These are phyloP conservation scores for Pythium aphanidermatum DNA, from an alignment of 352 stramenopile species.

Conservation along the genomic window DNA sequence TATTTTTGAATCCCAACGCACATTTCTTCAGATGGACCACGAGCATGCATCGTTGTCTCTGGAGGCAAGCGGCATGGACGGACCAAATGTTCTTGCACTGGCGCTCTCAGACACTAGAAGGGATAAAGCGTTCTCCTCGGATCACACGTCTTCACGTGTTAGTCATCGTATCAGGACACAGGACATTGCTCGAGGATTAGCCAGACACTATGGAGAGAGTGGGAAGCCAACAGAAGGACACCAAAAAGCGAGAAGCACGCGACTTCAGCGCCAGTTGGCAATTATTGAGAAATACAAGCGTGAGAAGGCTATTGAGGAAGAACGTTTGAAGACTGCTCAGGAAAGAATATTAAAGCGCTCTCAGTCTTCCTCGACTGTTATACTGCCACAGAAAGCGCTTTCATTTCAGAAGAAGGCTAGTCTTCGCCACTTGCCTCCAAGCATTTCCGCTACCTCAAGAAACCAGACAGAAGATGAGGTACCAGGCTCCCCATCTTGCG, in stretches of 20 bases:
- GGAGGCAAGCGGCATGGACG: slow-evolving; percentile 8
- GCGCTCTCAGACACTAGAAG: slow-evolving; percentile 1
- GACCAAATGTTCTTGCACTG: slow-evolving; percentile 7
- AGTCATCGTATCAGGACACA: slow-evolving; percentile 14
- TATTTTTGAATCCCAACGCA: slow-evolving; percentile 10
- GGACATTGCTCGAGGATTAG: slow-evolving; percentile 11
- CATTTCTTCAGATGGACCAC: too few relatives aligned
- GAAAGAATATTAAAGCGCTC: neutral
- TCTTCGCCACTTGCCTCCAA: slow-evolving; percentile 10
- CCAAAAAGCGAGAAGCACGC: slow-evolving; percentile 3
- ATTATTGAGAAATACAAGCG: slow-evolving; percentile 20
- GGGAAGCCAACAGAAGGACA: slow-evolving; percentile 3
- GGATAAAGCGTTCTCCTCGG: neutral
- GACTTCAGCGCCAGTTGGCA: slow-evolving; percentile 15
- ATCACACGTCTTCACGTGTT: slow-evolving; percentile 13
- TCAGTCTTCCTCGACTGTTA: neutral
- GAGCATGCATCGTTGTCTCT: neutral
- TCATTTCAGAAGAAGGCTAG: slow-evolving; percentile 13
- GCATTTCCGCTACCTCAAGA: neutral
- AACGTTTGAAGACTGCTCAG: slow-evolving; percentile 3
- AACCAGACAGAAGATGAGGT: slow-evolving; percentile 11
- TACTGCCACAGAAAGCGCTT: neutral
- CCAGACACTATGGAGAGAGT: slow-evolving; percentile 11
- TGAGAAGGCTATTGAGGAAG: neutral
- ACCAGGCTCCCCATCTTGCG: neutral